Evolutionary conservation across 116 monocot species (phyloP), one percentile per base, ranked within the genome.

Genomic region (Papilionanthe hybrid): DNA sequence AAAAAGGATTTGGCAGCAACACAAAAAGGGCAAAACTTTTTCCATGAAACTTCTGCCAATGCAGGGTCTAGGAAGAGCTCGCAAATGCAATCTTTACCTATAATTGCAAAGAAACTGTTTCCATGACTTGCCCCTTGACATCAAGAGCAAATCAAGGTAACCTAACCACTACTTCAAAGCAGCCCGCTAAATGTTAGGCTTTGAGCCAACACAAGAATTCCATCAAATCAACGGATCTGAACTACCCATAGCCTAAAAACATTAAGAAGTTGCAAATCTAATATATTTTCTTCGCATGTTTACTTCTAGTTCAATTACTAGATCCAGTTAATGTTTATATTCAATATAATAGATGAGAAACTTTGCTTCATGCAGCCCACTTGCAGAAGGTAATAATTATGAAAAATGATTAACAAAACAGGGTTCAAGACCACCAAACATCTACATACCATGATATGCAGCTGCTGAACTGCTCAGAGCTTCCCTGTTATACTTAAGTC

Each of bases 391-490:
- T 63, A 25, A 63, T 63, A 63, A 63, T 63, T 25, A 23, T 22
- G 63, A 63, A 63, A n/a, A 22, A 63, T 63, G 63, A 63, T 3
- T 23, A 63, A 63, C 23, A 63, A 60, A 63, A 23, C 63, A 25
- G 25, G 7, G n/a, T 63, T 23, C 23, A 63, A 9, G 25, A 63
- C 63, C 6, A 63, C 63, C n/a, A 63, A 63, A 63, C 63, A 63
- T 63, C 63, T 23, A 63, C 63, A 63, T 63, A 63, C 63, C 63
- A 63, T 23, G 8, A 63, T 63, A 63, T 63, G 63, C 63, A 63
- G n/a, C 63, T 63, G 63, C 63, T 63, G 63, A 63, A 63, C 63
- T 25, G 63, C 63, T 23, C 63, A 63, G 63, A 63, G 63, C 25
- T 63, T 63, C 63, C 63, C 63, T 63, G 63, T 23, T 63, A 23